These are phyloP conservation scores for Colletotrichum plurivorum DNA, from an alignment of 2,329 filamentous ascomycete species.

Conservation along the genomic window DNA sequence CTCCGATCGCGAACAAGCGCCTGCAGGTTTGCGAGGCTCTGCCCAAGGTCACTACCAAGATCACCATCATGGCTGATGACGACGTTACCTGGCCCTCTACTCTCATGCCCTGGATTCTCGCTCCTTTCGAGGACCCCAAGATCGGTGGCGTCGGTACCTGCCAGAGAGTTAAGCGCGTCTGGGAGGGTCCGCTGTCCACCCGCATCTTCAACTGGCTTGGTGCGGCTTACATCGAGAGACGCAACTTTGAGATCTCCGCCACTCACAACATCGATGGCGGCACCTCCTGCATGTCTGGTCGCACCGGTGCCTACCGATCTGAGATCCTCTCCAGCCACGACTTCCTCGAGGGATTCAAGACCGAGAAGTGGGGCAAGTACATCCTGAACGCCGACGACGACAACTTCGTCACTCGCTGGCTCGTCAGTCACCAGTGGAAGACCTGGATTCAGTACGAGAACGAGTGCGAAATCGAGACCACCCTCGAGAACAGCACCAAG, in stretches of 20 bases:
- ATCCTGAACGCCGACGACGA: slow-evolving; percentile 97
- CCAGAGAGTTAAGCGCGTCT: slow-evolving; percentile 83
- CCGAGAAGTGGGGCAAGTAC: slow-evolving; percentile 90
- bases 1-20: slow-evolving; percentile 93
- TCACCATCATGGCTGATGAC: slow-evolving; percentile 95
- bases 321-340: slow-evolving; percentile 87
- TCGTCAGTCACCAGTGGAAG: slow-evolving; percentile 92
- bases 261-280: slow-evolving; percentile 96
- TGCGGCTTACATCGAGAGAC: slow-evolving; percentile 90
- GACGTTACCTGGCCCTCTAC: slow-evolving; percentile 94
- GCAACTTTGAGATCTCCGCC: slow-evolving; percentile 97
- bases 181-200: slow-evolving; percentile 69
- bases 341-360: slow-evolving; percentile 91
- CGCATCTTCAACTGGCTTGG: slow-evolving; percentile 90
- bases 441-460: slow-evolving; percentile 95
- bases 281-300: slow-evolving; percentile 95
- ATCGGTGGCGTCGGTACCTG: slow-evolving; percentile 95
- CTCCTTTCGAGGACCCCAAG: slow-evolving; percentile 86
- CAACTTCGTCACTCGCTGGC: slow-evolving; percentile 97
- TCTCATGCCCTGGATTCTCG: slow-evolving; percentile 90
- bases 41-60: slow-evolving; percentile 83
- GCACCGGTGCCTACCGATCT: slow-evolving; percentile 92
- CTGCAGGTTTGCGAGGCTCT: slow-evolving; percentile 94
- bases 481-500: slow-evolving; percentile 88
- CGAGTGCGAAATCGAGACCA: slow-evolving; percentile 93